Percentiles rank a stretch among this genome's conserved stretches.
Evolutionary conservation across 495 filamentous ascomycete genomes (phyloP).

Genomic region (Bacidia gigantensis): DNA sequence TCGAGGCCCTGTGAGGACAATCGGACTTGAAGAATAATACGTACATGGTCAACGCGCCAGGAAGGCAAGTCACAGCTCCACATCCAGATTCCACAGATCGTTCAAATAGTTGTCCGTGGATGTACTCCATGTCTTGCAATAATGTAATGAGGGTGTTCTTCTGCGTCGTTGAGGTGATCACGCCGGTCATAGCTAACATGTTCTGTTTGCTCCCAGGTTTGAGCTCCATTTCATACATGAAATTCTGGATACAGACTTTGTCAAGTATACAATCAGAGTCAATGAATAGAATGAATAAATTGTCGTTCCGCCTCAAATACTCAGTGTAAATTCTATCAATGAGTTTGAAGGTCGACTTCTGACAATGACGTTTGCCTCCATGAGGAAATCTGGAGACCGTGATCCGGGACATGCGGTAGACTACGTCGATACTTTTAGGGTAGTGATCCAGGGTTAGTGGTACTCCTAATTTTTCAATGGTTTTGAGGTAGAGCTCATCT

Average conservation of each 20-base stretch:
- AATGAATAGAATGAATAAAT: constrained; percentile 93
- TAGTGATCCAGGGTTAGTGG: constrained; percentile 63
- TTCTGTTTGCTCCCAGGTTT: constrained; percentile 85
- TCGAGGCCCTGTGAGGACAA: too few species aligned
- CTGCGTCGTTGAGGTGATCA: constrained; percentile 87
- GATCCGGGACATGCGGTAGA: constrained; percentile 67
- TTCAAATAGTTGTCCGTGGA: constrained; percentile 95
- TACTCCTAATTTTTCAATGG: constrained; percentile 77
- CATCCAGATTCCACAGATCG: constrained; percentile 92
- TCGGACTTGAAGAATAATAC: too few species aligned
- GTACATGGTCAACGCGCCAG: constrained; percentile 88
- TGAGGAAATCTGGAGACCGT: constrained; percentile 90
- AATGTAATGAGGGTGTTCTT: constrained; percentile 84
- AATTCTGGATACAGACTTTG: constrained; percentile 86
- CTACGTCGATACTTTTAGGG: constrained; percentile 82
- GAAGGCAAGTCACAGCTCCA: constrained; percentile 88
- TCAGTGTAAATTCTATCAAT: constrained; percentile 88
- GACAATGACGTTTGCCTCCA: constrained; percentile 86
- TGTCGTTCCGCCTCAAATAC: constrained; percentile 78
- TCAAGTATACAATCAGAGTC: constrained; percentile 97
- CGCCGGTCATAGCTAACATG: constrained; percentile 97
- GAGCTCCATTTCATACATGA: constrained; percentile 98
- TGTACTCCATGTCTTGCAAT: constrained; percentile 95
- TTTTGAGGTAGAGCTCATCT: constrained; percentile 79
- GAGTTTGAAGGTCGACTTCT: constrained; percentile 86